phyloP scores from a whole-genome alignment of 1,139 yeast species.

The Hemisphaericaspora subhashii region DNA sequence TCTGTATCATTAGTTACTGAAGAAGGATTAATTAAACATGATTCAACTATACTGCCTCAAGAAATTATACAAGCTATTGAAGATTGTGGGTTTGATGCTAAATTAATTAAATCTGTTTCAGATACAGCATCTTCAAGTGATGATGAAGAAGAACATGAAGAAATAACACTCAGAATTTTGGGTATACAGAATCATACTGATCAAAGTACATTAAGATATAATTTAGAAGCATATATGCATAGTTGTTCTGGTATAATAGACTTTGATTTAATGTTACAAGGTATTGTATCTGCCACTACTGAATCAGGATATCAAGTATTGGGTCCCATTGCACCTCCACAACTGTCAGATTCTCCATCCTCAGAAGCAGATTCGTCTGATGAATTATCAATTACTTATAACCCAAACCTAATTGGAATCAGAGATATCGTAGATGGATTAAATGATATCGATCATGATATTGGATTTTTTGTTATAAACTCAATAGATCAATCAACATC shows the following conservation, averaged over 20 bases:
- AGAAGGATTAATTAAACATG: slow-evolving; percentile 59
- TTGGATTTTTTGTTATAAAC: slow-evolving; percentile 43
- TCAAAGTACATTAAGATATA: slow-evolving; percentile 32
- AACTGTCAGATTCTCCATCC: slow-evolving; percentile 13
- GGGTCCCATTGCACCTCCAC: neutral
- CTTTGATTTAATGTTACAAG: slow-evolving; percentile 20
- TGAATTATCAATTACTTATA: slow-evolving; percentile 47
- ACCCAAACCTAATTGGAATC: slow-evolving; percentile 50
- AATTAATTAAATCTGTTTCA: slow-evolving; percentile 24
- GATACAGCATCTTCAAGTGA: neutral
- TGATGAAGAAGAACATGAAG: slow-evolving; percentile 23
- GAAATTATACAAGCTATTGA: slow-evolving; percentile 54
- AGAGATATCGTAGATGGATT: slow-evolving; percentile 53
- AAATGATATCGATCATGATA: slow-evolving; percentile 22
- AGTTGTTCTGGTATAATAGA: slow-evolving; percentile 31
- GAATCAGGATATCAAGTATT: neutral
- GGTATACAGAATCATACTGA: slow-evolving; percentile 33
- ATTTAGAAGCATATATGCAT: slow-evolving; percentile 39
- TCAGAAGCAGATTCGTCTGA: slow-evolving; percentile 14
- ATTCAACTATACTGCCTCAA: slow-evolving; percentile 27
- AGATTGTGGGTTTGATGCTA: slow-evolving; percentile 74
- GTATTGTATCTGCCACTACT: neutral
- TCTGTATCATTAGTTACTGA: slow-evolving; percentile 75
- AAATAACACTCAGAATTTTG: slow-evolving; percentile 30
- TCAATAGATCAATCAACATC: slow-evolving; percentile 47